Evolutionary conservation across 805 yeast species (phyloP).

Genomic region (Metschnikowia cerradonensis): DNA sequence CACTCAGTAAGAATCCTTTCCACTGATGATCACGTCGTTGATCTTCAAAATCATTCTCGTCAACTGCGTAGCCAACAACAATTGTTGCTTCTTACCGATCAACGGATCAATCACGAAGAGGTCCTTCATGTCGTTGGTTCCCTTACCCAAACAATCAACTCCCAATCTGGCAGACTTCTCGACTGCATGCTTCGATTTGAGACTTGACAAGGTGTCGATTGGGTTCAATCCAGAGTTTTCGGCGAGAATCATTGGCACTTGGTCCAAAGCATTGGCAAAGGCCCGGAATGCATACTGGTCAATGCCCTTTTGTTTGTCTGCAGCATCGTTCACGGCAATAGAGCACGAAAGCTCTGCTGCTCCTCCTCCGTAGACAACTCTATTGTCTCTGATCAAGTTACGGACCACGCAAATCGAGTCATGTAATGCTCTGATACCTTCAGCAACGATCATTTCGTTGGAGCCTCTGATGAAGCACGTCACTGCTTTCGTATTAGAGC

Average conservation of each 20-base stretch:
- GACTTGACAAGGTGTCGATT: constrained; percentile 78
- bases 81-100: constrained; percentile 95
- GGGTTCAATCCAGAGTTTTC: constrained; percentile 96
- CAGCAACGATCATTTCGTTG: constrained; percentile 96
- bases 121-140: constrained; percentile 89
- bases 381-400: constrained; percentile 83
- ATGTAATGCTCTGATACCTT: constrained; percentile 92
- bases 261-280: constrained; percentile 85
- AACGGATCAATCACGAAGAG: constrained; percentile 94
- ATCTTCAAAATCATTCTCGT: constrained; percentile 97
- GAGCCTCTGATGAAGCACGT: constrained; percentile 94
- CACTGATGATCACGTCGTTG: constrained; percentile 91
- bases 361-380: constrained; percentile 99
- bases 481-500: constrained; percentile 81
- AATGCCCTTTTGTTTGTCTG: constrained; percentile 89
- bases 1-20: constrained; percentile 63
- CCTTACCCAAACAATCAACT: constrained; percentile 88
- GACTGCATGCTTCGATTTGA: constrained; percentile 80
- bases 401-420: constrained; percentile 97
- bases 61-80: constrained; percentile 91
- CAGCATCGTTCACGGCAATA: constrained; percentile 83
- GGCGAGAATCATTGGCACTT: constrained; percentile 90
- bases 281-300: constrained; percentile 98
- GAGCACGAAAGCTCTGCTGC: constrained; percentile 96
- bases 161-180: constrained; percentile 73